Conservation (phyloP, 495 filamentous ascomycete species). For the Penicillium coprophilum region DNA sequence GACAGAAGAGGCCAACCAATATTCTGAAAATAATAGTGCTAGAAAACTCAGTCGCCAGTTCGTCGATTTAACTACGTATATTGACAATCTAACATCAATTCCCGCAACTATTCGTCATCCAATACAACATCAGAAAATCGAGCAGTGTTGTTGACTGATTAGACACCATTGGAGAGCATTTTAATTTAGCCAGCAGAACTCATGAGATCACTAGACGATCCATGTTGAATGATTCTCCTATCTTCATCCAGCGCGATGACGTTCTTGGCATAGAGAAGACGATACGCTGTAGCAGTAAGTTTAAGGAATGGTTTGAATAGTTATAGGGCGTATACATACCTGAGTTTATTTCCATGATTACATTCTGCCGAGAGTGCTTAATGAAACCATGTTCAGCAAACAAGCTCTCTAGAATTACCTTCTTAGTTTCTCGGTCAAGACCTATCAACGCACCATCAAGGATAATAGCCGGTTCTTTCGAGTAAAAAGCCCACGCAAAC, state of each 20-base stretch:
- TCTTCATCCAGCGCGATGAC: slow-evolving; percentile 19
- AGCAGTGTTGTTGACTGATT: neutral
- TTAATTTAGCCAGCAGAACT: slow-evolving; percentile 5
- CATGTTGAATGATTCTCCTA: slow-evolving; percentile 17
- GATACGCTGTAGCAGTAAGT: slow-evolving; percentile 20
- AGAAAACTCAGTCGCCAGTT: slow-evolving; percentile 40
- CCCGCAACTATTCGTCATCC: slow-evolving; percentile 24
- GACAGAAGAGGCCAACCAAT: slow-evolving; percentile 32
- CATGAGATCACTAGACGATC: slow-evolving; percentile 18
- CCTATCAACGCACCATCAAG: slow-evolving; percentile 56
- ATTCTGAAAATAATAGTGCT: slow-evolving; percentile 26
- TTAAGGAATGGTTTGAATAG: neutral
- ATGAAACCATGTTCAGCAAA: slow-evolving; percentile 27
- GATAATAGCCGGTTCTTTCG: slow-evolving; percentile 48
- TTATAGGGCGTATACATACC: slow-evolving; percentile 7
- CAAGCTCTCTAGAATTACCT: slow-evolving; percentile 26
- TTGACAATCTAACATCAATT: slow-evolving; percentile 18
- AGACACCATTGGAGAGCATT: slow-evolving; percentile 1
- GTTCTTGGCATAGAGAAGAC: slow-evolving; percentile 23
- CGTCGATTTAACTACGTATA: slow-evolving; percentile 24
- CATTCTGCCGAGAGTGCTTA: slow-evolving; percentile 23
- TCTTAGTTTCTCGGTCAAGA: slow-evolving; percentile 50
- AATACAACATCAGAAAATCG: slow-evolving; percentile 18
- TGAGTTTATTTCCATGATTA: slow-evolving; percentile 37
- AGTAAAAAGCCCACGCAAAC: slow-evolving; percentile 56